Base-by-base conservation (phyloP, 805 yeast genomes). In the Dipodascopsis tothii region DNA sequence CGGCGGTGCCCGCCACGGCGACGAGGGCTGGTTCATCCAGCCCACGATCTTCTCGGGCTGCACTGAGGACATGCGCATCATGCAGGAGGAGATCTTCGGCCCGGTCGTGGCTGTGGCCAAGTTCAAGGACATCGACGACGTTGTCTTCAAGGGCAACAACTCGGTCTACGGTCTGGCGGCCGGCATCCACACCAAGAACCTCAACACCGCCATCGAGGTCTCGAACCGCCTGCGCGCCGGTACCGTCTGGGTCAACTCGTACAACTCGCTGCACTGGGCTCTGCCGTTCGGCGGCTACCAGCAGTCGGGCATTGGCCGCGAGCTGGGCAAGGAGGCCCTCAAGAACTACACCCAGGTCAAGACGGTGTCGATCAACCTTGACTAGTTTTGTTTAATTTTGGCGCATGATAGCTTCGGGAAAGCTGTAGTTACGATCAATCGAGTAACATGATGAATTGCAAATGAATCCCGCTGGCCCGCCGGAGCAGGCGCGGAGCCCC, bases 1-100 rank as follows among this genome's bases (percentile, higher is more conserved):
- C 46, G 96, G 96, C 68, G 96, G 96, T 70, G 77, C 75, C 60
- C 77, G 86, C 68, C 59, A 70, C 39, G 86, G 84, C 56, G 67
- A 67, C 58, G 81, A 78, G 50, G 72, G 72, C 38, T 69, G 46
- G 59, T 68, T 55, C 54, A 57, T 68, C 48, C 57, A 64, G 58
- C 96, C 96, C 64, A 87, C 96, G 33, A 74, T 88, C 58, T 84
- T 87, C 62, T 80, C 84, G 54, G 86, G 84, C 60, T 95, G 85
- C 52, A 71, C 71, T 19, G 82, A 80, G 62, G 70, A 78, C 60
- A 79, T 78, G 81, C 70, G 72, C 55, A 78, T 88, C 63, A 86
- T 84, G 56, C 75, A 72, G 64, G 96, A 87, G 64, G 96, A 87
- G 73, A 84, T 87, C 63, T 87, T 88, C 58, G 97, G 97, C 45